Base-by-base conservation (phyloP, 108 stramenopile species). In the Cyclostephanos tholiformis region DNA sequence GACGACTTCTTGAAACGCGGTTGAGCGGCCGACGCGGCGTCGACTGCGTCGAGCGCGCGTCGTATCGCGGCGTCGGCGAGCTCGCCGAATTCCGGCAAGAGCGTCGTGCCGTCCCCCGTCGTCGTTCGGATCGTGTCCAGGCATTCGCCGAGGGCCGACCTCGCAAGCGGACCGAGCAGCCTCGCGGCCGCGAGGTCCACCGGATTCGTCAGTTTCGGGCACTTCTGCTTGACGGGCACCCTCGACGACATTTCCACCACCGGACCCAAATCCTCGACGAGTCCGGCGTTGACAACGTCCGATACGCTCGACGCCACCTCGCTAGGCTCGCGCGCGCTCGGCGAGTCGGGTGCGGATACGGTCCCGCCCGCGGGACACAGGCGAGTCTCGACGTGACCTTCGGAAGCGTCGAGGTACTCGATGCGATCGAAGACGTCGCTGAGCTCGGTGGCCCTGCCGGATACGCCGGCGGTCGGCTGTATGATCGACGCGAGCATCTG, bases 11-110 rank as follows among this genome's bases (percentile, higher is more conserved):
- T 71, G 75, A 82, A 69, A 8, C 63, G 77, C 20, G 44, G 44
- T 2, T 43, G 22, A 6, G 51, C 46, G 20, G 62, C 43, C 20
- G 82, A 64, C 22, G 68, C 67, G 0, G 76, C 29, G 57, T 90
- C 83, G 48, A 88, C 75, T 25, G 82, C 67, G 26, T 83, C 77
- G 52, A 88, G 67, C 4, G 89, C 87, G 49, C 83, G 86, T 55
- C 85, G 65, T 23, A 80, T 76, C 53, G 89, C 83, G 13, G 93
- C 93, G 60, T 75, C 78, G 72, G 85, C 86, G 58, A 94, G 75
- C 0, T 87, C 81, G 19, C 91, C 91, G 72, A 91, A 94, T 83
- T 87, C 82, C n/a, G 88, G 52, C 0, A 94, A 88, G 11, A 94
- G 60, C 16, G 20, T 63, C 3, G 74, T 41, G 22, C 83, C 84